A percentile compares a stretch with the other conserved stretches of the same genome.
Conservation (phyloP, 2,329 filamentous ascomycete species). For the Didymella pomorum region DNA sequence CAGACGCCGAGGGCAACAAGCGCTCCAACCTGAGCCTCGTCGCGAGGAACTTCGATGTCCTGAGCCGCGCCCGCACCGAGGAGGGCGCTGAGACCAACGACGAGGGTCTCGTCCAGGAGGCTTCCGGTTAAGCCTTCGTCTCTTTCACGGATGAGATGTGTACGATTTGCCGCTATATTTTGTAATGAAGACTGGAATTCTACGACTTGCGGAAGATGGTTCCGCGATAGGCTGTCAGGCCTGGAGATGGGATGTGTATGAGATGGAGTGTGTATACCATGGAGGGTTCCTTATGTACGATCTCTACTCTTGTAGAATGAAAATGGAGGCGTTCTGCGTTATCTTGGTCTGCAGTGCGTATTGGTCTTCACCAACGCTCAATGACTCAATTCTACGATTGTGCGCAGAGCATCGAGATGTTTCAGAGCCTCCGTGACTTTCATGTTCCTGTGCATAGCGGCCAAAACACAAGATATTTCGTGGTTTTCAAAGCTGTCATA, state of each 20-base stretch:
- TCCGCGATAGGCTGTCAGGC: background rate
- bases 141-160: background rate
- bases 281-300: conserved; percentile 33
- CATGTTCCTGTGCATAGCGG: too few relatives aligned
- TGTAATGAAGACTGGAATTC: conserved; percentile 13
- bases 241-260: background rate
- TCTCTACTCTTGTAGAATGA: conserved; percentile 39
- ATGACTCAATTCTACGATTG: background rate
- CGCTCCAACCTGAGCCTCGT: conserved; percentile 71
- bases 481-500: too few relatives aligned
- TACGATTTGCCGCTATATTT: conserved; percentile 15
- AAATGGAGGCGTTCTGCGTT: conserved; percentile 10
- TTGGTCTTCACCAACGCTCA: background rate
- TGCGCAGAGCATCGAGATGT: background rate
- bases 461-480: too few relatives aligned
- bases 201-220: background rate
- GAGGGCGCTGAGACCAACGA: conserved; percentile 37
- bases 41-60: conserved; percentile 63
- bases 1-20: conserved; percentile 73
- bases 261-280: conserved; percentile 10
- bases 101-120: conserved; percentile 47
- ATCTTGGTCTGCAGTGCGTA: background rate
- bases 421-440: background rate
- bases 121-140: conserved; percentile 24
- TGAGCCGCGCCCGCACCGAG: conserved; percentile 38